Evolutionary conservation across 257 asterid species (phyloP).

Genomic region (Solanum boliviense): DNA sequence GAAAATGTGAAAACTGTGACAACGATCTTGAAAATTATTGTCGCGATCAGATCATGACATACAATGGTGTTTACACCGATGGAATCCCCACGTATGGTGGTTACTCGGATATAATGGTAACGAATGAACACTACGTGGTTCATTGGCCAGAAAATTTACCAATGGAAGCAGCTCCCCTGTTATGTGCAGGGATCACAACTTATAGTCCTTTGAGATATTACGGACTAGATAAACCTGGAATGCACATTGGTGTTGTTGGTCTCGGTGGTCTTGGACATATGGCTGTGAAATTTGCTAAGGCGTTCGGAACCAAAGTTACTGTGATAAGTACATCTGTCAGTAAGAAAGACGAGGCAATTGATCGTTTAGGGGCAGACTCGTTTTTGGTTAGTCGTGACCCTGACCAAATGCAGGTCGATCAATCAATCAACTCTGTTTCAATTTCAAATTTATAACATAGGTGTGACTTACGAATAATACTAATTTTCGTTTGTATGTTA

Average conservation of each 20-base stretch:
- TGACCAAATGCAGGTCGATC: constrained; percentile 2
- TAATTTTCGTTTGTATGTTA: background rate
- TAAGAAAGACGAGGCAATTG: constrained; percentile 5
- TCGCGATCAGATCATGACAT: background rate
- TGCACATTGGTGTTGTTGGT: constrained; percentile 17
- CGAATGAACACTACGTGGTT: constrained; percentile 10
- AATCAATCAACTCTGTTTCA: background rate
- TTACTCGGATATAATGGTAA: constrained; percentile 13
- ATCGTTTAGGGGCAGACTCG: background rate
- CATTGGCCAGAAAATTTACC: constrained; percentile 11
- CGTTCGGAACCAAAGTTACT: constrained; percentile 10
- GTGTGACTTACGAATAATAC: background rate
- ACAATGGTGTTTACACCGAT: no score
- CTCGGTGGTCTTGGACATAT: constrained; percentile 22
- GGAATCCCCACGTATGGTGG: no score
- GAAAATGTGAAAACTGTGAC: constrained; percentile 1
- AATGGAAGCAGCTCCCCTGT: constrained; percentile 15
- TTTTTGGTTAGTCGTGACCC: constrained; percentile 8
- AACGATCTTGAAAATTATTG: constrained; percentile 5
- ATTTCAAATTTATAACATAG: background rate
- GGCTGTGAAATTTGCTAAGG: constrained; percentile 20
- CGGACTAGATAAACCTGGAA: constrained; percentile 14
- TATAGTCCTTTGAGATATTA: constrained; percentile 15
- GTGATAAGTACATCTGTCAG: constrained; percentile 14
- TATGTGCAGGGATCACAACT: constrained; percentile 16